Evolutionary conservation across 2,329 filamentous ascomycete genomes (phyloP).

Genomic region (Penicillium frequentans): DNA sequence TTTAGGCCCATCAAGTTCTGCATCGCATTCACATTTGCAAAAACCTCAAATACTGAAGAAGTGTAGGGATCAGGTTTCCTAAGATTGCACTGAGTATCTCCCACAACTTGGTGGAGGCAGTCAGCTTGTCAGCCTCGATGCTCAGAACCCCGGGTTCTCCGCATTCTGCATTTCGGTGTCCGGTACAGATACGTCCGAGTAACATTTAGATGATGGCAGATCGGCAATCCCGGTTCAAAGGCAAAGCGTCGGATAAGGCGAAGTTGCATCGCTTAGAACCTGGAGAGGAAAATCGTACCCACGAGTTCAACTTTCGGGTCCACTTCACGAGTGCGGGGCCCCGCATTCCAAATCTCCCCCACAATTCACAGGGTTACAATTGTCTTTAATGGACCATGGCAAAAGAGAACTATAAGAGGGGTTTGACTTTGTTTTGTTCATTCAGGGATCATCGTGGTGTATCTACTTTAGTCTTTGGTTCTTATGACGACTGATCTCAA

Average conservation of each 20-base stretch:
- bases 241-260: not conserved
- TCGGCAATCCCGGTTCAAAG: not conserved
- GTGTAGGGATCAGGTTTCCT: too few relatives aligned
- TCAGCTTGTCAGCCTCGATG: not conserved
- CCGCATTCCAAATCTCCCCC: not conserved
- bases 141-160: not conserved
- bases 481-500: too few relatives aligned
- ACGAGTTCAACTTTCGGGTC: not conserved
- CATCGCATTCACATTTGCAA: not conserved
- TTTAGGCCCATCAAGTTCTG: not conserved
- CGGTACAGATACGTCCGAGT: not conserved
- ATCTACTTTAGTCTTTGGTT: too few relatives aligned
- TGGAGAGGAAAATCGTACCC: too few relatives aligned
- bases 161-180: not conserved
- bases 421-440: rapidly evolving
- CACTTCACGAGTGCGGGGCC: not conserved
- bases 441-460: too few relatives aligned
- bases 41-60: too few relatives aligned
- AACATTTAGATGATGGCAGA: not conserved
- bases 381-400: not conserved
- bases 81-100: not conserved
- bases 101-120: not conserved
- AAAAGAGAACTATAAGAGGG: not conserved
- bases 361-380: not conserved
- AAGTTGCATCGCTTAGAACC: not conserved